Evolutionary conservation across 1,284 basidiomycete species (phyloP).

Genomic region (Laetiporus sulphureus): DNA sequence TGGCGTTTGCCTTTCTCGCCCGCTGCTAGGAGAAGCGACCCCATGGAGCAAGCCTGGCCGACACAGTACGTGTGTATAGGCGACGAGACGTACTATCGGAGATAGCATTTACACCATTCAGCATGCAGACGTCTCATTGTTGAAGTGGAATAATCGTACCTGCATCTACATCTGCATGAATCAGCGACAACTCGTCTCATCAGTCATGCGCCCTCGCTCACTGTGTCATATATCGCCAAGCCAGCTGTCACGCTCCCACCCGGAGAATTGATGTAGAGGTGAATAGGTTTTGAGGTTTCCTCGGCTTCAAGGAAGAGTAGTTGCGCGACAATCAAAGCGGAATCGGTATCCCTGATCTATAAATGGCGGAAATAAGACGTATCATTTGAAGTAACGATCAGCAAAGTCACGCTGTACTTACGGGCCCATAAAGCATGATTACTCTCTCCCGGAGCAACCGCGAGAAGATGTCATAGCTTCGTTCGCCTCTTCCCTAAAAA

Average conservation of each 20-base stretch:
- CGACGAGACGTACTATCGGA: constrained; percentile 76
- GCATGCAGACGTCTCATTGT: too few relatives aligned
- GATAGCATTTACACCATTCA: not conserved
- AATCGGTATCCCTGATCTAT: constrained; percentile 83
- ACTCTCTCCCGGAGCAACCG: constrained; percentile 85
- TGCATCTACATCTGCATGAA: constrained; percentile 53
- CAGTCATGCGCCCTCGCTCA: constrained; percentile 27
- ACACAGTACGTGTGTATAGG: constrained; percentile 94
- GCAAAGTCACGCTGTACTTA: too few relatives aligned
- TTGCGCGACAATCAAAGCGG: constrained; percentile 83
- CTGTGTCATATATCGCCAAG: constrained; percentile 92
- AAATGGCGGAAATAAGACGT: too few relatives aligned
- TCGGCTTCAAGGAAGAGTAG: constrained; percentile 92
- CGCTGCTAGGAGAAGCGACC: constrained; percentile 81
- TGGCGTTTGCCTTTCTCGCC: constrained; percentile 86
- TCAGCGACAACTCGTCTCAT: constrained; percentile 12
- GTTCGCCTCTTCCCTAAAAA: constrained; percentile 78
- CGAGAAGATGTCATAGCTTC: constrained; percentile 94
- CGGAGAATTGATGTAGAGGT: constrained; percentile 92
- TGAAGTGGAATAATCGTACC: constrained; percentile 40
- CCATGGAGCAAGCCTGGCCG: constrained; percentile 92
- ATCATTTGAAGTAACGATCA: too few relatives aligned
- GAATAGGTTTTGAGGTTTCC: constrained; percentile 86
- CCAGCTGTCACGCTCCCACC: constrained; percentile 93
- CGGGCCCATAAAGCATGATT: constrained; percentile 90